Conservation (phyloP, 208 protist species). For the Zelonia costaricensis region DNA sequence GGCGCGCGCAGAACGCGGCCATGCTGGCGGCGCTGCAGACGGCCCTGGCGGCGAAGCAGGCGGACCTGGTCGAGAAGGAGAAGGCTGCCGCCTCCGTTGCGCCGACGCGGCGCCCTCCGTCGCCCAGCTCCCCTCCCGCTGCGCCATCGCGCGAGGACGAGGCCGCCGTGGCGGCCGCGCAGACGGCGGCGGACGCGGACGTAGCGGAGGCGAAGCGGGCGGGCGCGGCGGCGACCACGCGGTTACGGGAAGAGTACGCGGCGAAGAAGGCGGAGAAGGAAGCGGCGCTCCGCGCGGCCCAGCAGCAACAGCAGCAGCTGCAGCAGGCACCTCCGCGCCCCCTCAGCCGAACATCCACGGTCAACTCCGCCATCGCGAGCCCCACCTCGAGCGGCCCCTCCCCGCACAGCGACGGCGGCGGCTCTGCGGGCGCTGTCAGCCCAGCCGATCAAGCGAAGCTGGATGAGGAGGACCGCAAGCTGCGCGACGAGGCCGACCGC, state of each 20-base stretch:
- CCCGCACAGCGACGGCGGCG: constrained; percentile 1
- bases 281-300: background rate
- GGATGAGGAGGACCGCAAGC: constrained; percentile 33
- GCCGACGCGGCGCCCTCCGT: too few species aligned
- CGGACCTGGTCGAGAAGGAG: constrained; percentile 15
- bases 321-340: background rate
- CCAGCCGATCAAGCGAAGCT: constrained; percentile 25
- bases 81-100: constrained; percentile 1
- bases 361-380: background rate
- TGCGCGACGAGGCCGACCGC: constrained; percentile 25
- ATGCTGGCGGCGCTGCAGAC: constrained; percentile 23
- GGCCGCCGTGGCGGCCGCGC: too few species aligned
- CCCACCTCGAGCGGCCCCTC: constrained; percentile 5
- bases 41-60: constrained; percentile 16
- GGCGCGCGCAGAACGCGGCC: constrained; percentile 6
- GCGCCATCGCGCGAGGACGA: background rate
- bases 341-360: background rate
- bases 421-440: constrained; percentile 12
- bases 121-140: background rate
- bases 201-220: constrained; percentile 14
- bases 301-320: background rate
- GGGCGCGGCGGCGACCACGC: constrained; percentile 3
- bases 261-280: constrained; percentile 17
- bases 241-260: constrained; percentile 17
- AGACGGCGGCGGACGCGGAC: constrained; percentile 23